These are phyloP conservation scores for Phylloporus sp. DNA, from an alignment of 768 basidiomycete genomes.

Conservation along the genomic window DNA sequence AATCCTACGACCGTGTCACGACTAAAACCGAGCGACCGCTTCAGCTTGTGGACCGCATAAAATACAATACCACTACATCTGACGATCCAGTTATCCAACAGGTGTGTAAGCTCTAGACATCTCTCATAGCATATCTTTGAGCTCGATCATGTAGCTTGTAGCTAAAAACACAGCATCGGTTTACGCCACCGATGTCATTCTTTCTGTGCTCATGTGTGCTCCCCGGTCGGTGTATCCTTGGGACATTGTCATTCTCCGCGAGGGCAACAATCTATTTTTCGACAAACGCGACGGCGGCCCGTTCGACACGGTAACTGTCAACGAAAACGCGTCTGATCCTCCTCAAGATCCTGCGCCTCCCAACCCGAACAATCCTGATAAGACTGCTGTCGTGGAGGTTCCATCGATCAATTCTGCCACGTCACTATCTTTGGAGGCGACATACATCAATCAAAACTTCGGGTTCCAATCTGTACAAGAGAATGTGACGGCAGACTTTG, in stretches of 20 bases:
- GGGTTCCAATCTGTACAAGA: constrained; percentile 92
- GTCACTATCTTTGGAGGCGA: constrained; percentile 92
- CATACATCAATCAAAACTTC: constrained; percentile 98
- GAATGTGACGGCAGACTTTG: constrained; percentile 63
- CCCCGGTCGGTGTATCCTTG: constrained; percentile 95
- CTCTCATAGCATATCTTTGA: constrained; percentile 2
- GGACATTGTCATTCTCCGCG: constrained; percentile 94
- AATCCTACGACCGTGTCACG: constrained; percentile 90
- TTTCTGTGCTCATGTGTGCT: constrained; percentile 94
- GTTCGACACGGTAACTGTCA: constrained; percentile 96
- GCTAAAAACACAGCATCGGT: constrained; percentile 76
- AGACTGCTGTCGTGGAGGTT: constrained; percentile 53
- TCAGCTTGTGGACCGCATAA: constrained; percentile 88
- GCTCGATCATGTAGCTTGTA: constrained; percentile 53
- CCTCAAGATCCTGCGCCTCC: constrained; percentile 77
- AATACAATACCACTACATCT: constrained; percentile 96
- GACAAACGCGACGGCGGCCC: constrained; percentile 98
- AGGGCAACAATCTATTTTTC: constrained; percentile 89
- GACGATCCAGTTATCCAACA: constrained; percentile 97
- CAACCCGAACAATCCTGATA: constrained; percentile 79
- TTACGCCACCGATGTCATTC: constrained; percentile 93
- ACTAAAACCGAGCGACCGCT: constrained; percentile 90
- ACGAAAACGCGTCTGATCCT: constrained; percentile 96
- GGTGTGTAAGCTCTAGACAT: constrained; percentile 36
- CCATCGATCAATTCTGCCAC: constrained; percentile 91